Evolutionary conservation across 2,329 filamentous ascomycete genomes (phyloP).

Genomic region (Fusarium tupiense): DNA sequence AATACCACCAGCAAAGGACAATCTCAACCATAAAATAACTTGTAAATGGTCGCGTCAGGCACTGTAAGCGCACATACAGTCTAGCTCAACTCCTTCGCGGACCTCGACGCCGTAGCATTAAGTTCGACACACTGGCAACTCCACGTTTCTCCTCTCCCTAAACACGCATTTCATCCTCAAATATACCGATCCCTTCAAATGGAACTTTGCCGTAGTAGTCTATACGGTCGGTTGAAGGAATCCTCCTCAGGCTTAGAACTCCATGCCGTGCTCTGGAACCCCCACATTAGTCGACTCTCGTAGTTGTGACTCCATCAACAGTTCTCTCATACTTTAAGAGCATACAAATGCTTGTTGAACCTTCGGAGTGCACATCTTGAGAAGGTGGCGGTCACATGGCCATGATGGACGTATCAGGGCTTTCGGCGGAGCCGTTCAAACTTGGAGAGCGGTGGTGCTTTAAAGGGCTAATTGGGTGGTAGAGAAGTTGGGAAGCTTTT

Average conservation of each 20-base stretch:
- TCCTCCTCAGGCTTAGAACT: constrained; percentile 42
- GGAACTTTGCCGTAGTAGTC: too few relatives aligned
- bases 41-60: too few relatives aligned
- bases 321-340: not conserved
- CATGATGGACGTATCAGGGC: not conserved
- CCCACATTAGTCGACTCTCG: constrained; percentile 31
- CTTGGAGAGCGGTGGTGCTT: not conserved
- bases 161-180: constrained; percentile 43
- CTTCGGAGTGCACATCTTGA: not conserved
- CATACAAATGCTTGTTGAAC: constrained; percentile 4
- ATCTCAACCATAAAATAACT: not conserved
- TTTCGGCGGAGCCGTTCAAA: constrained; percentile 8
- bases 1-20: not conserved
- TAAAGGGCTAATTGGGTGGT: not conserved
- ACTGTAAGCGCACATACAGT: constrained; percentile 31
- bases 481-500: constrained; percentile 15
- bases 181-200: constrained; percentile 3
- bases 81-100: constrained; percentile 43
- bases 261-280: constrained; percentile 40
- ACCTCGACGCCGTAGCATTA: constrained; percentile 44
- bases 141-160: constrained; percentile 22
- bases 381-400: not conserved
- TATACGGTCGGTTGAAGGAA: too few relatives aligned
- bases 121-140: constrained; percentile 32
- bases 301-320: constrained; percentile 7